A percentile compares a stretch with the other conserved stretches of the same genome.
phyloP scores from a whole-genome alignment of 208 protist species.

The Leishmania tarentolae region DNA sequence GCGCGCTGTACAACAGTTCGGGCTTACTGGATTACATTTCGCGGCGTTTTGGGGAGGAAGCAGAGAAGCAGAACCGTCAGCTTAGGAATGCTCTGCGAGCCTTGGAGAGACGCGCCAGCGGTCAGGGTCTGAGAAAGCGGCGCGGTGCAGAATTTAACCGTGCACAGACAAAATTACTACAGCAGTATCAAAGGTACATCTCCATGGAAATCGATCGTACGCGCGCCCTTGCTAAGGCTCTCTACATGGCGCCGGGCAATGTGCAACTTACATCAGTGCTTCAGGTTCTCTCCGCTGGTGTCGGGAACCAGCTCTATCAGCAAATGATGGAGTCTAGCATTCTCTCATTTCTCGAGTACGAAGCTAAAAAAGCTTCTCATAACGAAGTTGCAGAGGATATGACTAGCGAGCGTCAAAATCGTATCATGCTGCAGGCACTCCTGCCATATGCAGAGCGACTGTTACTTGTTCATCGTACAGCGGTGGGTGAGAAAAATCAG shows the following conservation, averaged over 20 bases:
- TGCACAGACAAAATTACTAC: conserved; percentile 33
- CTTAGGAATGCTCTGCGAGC: conserved; percentile 26
- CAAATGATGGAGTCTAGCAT: conserved; percentile 60
- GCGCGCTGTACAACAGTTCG: conserved; percentile 46
- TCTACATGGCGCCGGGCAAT: conserved; percentile 50
- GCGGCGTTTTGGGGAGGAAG: conserved; percentile 41
- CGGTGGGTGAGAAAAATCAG: conserved; percentile 39
- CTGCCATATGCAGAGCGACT: conserved; percentile 75
- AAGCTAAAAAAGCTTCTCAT: conserved; percentile 39
- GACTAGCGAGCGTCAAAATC: conserved; percentile 83
- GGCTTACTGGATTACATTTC: conserved; percentile 60
- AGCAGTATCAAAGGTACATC: conserved; percentile 55
- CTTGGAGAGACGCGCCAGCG: conserved; percentile 13
- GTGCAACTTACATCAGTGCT: conserved; percentile 68
- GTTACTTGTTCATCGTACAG: conserved; percentile 67
- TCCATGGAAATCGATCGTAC: conserved; percentile 58
- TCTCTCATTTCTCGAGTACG: conserved; percentile 55
- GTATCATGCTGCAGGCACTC: conserved; percentile 82
- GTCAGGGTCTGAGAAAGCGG: conserved; percentile 3
- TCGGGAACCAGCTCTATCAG: conserved; percentile 72
- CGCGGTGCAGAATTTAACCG: neutral
- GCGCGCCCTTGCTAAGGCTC: conserved; percentile 30
- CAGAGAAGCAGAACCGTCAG: conserved; percentile 43
- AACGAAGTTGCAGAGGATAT: conserved; percentile 71
- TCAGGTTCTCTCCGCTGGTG: conserved; percentile 69